These are phyloP conservation scores for Phylloporus scabripes DNA, from an alignment of 768 basidiomycete genomes.

Conservation along the genomic window DNA sequence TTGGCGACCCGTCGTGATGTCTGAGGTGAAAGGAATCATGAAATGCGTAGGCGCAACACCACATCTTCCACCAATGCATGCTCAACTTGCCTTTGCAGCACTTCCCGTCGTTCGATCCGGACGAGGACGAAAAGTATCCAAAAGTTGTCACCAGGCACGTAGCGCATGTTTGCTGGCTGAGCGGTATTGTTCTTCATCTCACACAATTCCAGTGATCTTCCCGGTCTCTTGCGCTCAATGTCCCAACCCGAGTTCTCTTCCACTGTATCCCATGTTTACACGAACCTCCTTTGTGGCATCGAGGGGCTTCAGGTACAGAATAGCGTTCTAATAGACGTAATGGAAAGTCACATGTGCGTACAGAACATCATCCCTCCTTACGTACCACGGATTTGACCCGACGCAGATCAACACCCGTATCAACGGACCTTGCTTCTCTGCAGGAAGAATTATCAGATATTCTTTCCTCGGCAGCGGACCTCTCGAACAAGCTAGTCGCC, in stretches of 20 bases:
- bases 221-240: conserved; percentile 59
- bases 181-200: background rate
- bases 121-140: conserved; percentile 43
- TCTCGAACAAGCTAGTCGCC: conserved; percentile 77
- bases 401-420: conserved; percentile 35
- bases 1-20: conserved; percentile 67
- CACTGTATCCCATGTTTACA: conserved; percentile 58
- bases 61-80: background rate
- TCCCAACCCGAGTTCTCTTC: conserved; percentile 61
- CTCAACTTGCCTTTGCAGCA: conserved; percentile 35
- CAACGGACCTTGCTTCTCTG: conserved; percentile 40
- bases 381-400: conserved; percentile 1
- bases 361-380: background rate
- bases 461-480: conserved; percentile 73
- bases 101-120: conserved; percentile 53
- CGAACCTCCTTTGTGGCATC: conserved; percentile 56
- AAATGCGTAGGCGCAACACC: conserved; percentile 46
- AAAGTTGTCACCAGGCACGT: conserved; percentile 27
- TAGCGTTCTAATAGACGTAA: conserved; percentile 48
- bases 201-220: conserved; percentile 31
- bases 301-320: conserved; percentile 64
- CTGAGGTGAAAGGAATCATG: conserved; percentile 52
- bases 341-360: conserved; percentile 45
- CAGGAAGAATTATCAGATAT: conserved; percentile 72
- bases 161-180: background rate